Evolutionary conservation across 305 asterid species (phyloP).

Genomic region (Petunia hybrid): DNA sequence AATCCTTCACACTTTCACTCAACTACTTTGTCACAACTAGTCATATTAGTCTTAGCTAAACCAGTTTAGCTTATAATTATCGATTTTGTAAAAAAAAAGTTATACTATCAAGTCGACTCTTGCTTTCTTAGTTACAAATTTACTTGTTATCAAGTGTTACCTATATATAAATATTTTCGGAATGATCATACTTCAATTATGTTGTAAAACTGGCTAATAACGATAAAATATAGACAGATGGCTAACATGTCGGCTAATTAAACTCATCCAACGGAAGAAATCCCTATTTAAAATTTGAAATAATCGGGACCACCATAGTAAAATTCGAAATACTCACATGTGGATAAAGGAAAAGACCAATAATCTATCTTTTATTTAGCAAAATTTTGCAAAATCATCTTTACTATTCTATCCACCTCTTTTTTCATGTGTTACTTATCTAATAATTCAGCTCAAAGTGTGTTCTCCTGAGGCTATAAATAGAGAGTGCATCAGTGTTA

Average conservation of each 20-base stretch:
- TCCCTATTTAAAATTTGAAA: constrained; percentile 18
- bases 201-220: no score
- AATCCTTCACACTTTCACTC: no score
- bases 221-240: not conserved
- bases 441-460: constrained; percentile 7
- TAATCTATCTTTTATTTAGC: not conserved
- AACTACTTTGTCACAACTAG: no score
- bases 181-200: no score
- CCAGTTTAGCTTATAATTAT: no score
- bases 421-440: not conserved
- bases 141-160: no score
- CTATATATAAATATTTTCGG: no score
- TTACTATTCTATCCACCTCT: constrained; percentile 17
- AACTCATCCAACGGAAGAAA: constrained; percentile 15
- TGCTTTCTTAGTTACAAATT: no score
- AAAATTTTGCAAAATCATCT: not conserved
- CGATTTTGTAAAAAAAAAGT: no score
- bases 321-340: constrained; percentile 17
- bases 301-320: constrained; percentile 26
- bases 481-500: constrained; percentile 2
- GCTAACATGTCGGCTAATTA: not conserved
- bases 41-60: no score
- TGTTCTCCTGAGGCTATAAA: constrained; percentile 19
- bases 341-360: constrained; percentile 8
- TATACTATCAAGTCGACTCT: no score